Evolutionary conservation across 345 rosid genomes (phyloP), one percentile per base, ranked within the genome.

Genomic region (Physaria fendleri): DNA sequence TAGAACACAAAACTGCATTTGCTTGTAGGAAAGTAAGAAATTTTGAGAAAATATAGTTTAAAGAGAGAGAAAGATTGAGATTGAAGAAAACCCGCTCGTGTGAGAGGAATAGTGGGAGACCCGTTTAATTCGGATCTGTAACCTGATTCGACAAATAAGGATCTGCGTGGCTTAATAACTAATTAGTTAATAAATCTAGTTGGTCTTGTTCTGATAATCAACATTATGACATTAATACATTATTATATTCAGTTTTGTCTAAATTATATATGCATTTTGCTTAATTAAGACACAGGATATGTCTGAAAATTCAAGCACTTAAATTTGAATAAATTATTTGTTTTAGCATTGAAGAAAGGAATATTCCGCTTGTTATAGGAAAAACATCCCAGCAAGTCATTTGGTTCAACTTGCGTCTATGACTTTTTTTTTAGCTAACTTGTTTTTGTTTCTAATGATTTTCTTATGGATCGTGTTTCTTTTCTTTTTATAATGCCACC

Each of bases 1-100:
- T 53, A 56, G 6, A 44, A 50, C n/a, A 49, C 64, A 13, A 60
- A 59, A 48, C 65, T 48, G 71, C 65, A 66, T 66, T 66, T 72
- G 61, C 69, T 66, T 74, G 57, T 62, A 41, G 24, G 41, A 10
- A 42, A 25, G 3, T 35, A 1, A 37, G 9, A 56, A 48, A 0
- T 25, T 56, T 38, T 39, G 4, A 55, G 59, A 39, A 34, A 13
- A 22, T 17, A 25, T 58, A 24, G 62, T 43, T 51, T 49, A 12
- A 52, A 61, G 18, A 14, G 7, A 5, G 41, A 25, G 32, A 65
- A 51, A 50, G 39, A 47, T 28, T 12, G 51, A 42, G 53, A 23
- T 34, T 46, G 16, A 17, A 59, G 40, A 59, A 41, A 17, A 20
- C 43, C 43, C 3, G 51, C 8, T 47, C 24, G 51, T 6, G 56